phyloP scores from a whole-genome alignment of 176 grass and related monocot genomes.

The Avena atlantica region DNA sequence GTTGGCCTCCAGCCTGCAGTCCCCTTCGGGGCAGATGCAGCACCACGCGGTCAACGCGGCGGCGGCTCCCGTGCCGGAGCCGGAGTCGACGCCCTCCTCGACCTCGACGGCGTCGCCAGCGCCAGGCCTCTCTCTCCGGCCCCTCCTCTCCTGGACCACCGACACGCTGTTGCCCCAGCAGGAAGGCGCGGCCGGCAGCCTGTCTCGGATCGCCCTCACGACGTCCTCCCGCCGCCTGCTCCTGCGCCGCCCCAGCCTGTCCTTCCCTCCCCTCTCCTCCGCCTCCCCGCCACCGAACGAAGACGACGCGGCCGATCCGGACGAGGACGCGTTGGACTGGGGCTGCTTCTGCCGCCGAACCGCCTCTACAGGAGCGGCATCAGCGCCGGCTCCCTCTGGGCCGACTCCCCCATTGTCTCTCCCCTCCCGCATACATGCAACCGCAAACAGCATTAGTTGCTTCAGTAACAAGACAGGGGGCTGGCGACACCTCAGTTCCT shows the following conservation, averaged over 20 bases:
- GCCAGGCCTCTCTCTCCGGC: conserved; percentile 4
- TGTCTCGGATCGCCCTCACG: conserved; percentile 39
- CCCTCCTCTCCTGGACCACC: conserved; percentile 28
- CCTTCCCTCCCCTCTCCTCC: background rate
- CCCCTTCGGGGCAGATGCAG: conserved; percentile 49
- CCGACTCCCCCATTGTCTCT: conserved; percentile 37
- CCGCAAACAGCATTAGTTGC: too few species aligned
- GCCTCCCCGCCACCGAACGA: conserved; percentile 31
- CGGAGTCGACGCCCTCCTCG: conserved; percentile 19
- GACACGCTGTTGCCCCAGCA: conserved; percentile 52
- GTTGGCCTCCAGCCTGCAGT: conserved; percentile 56
- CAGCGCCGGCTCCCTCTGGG: background rate
- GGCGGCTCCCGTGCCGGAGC: background rate
- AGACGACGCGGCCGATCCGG: conserved; percentile 15
- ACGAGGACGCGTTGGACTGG: background rate
- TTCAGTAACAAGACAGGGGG: too few species aligned
- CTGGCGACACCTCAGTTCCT: too few species aligned
- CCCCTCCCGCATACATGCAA: conserved; percentile 58
- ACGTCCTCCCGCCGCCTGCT: conserved; percentile 33
- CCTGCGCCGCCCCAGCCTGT: conserved; percentile 32
- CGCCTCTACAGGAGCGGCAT: background rate
- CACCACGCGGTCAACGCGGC: conserved; percentile 38
- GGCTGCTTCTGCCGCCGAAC: conserved; percentile 22
- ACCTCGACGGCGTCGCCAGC: background rate
- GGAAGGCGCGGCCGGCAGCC: conserved; percentile 41